Base-by-base conservation (phyloP, 2,329 filamentous ascomycete species). In the Aureobasidium vineae region DNA sequence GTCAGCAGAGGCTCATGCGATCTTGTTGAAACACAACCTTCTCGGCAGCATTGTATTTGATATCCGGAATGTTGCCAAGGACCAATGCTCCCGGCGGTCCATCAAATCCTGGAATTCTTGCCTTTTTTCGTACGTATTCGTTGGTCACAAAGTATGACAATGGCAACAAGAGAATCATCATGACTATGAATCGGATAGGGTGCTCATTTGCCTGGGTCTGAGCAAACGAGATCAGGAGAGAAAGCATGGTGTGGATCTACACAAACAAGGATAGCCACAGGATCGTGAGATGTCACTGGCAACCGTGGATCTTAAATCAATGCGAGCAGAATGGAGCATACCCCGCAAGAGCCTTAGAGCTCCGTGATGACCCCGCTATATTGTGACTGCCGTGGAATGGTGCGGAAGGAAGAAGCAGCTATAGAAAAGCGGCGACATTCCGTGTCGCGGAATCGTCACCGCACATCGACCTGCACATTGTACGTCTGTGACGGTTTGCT, bases 21-120 rank as follows among this genome's bases (percentile, higher is more conserved):
- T 8, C 15, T 31, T 23, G 23, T n/a, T 3, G 52, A 5, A 19
- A 23, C 23, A 23, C 26, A n/a, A 57, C 54, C 54, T 63, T 63
- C 11, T 63, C 59, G 8, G 59, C 59, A 7, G 59, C 59, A 16
- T 63, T 63, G 23, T 74, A 75, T 33, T 76, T 78, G 67, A 80
- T 79, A 45, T 78, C 73, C 6, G 77, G 75, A 33, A 80, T 78
- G 66, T 80, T 80, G 16, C 79, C 79, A 10, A 80, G 75, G 16
- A 79, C 65, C 0, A 77, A 77, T 70, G 76, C 75, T 52, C 78
- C 78, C 33, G 70, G 70, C 0, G 78, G 78, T 4, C 78, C 78
- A 0, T 70, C 47, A 69, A 80, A 79, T 6, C 73, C 74, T 8
- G 78, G 76, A 2, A 79, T 66, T 3, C 78, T 73, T 1, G 74